Evolutionary conservation across 140 eudicot species (phyloP).

Genomic region (Senecio squalidus): DNA sequence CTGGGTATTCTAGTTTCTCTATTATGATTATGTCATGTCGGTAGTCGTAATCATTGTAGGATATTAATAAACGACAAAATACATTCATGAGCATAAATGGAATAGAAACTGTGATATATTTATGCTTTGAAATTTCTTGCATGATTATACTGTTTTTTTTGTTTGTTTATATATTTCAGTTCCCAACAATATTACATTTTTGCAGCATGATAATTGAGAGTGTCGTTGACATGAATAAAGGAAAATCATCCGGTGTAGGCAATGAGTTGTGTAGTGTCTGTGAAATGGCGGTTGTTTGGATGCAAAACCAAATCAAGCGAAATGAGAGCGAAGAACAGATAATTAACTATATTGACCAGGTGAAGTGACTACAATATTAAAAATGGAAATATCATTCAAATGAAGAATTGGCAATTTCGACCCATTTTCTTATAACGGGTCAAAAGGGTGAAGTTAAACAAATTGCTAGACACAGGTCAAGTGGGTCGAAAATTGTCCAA

Average conservation of each 20-base stretch:
- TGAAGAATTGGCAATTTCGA: neutral
- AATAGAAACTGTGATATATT: neutral
- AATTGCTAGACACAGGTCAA: neutral
- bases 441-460: neutral
- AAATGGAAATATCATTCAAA: neutral
- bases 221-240: slow-evolving; percentile 65
- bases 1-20: neutral
- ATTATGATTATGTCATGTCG: neutral
- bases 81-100: neutral
- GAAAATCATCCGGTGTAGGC: slow-evolving; percentile 34
- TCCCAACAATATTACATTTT: neutral
- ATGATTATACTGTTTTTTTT: too few species aligned
- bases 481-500: neutral
- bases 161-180: neutral
- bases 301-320: slow-evolving; percentile 61
- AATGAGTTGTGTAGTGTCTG: slow-evolving; percentile 74
- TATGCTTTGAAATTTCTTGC: neutral
- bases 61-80: neutral
- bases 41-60: neutral
- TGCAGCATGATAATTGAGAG: slow-evolving; percentile 79
- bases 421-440: neutral
- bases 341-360: slow-evolving; percentile 69
- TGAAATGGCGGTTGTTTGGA: slow-evolving; percentile 92
- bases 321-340: slow-evolving; percentile 69
- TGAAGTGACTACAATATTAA: slow-evolving; percentile 10